Percentiles rank a stretch among this genome's conserved stretches.
Evolutionary conservation across 2,329 filamentous ascomycete species (phyloP).

Genomic region (Colletotrichum eremochloae): DNA sequence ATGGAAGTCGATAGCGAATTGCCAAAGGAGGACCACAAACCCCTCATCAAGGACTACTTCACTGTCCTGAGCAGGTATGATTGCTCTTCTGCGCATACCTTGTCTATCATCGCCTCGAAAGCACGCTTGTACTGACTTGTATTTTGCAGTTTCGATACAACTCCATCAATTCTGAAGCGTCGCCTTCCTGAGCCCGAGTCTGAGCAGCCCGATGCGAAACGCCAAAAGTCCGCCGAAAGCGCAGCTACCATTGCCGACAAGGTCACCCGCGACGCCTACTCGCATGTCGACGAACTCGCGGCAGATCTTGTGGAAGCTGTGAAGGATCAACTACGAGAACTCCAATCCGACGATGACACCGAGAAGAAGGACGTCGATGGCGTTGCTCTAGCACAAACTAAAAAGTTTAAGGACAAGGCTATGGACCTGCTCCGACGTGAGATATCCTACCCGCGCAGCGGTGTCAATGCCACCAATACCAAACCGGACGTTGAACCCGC

Average conservation of each 20-base stretch:
- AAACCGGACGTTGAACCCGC: slow-evolving; percentile 56
- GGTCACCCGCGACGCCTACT: slow-evolving; percentile 65
- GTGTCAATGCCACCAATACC: slow-evolving; percentile 52
- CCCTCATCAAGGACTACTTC: slow-evolving; percentile 55
- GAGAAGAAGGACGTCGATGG: slow-evolving; percentile 50
- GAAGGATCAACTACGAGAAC: slow-evolving; percentile 62
- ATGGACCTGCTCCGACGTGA: slow-evolving; percentile 74
- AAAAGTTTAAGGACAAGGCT: slow-evolving; percentile 72
- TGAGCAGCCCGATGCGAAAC: slow-evolving; percentile 70
- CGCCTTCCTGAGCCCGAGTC: slow-evolving; percentile 60
- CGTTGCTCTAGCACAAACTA: slow-evolving; percentile 57
- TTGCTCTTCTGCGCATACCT: slow-evolving; percentile 18
- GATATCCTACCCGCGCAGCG: slow-evolving; percentile 62
- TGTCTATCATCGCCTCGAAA: not conserved
- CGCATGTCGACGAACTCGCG: slow-evolving; percentile 75
- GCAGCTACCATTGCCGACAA: slow-evolving; percentile 65
- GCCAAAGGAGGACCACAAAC: slow-evolving; percentile 48
- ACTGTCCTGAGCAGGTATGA: slow-evolving; percentile 56
- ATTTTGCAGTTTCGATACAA: slow-evolving; percentile 64
- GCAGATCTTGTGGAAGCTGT: slow-evolving; percentile 66
- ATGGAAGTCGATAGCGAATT: slow-evolving; percentile 47
- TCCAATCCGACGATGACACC: slow-evolving; percentile 52
- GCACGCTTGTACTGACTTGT: slow-evolving; percentile 48
- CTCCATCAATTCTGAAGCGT: slow-evolving; percentile 68
- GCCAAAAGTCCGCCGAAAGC: slow-evolving; percentile 68